Evolutionary conservation across 306 rosid genomes (phyloP).

Genomic region (Rosa rugosa): DNA sequence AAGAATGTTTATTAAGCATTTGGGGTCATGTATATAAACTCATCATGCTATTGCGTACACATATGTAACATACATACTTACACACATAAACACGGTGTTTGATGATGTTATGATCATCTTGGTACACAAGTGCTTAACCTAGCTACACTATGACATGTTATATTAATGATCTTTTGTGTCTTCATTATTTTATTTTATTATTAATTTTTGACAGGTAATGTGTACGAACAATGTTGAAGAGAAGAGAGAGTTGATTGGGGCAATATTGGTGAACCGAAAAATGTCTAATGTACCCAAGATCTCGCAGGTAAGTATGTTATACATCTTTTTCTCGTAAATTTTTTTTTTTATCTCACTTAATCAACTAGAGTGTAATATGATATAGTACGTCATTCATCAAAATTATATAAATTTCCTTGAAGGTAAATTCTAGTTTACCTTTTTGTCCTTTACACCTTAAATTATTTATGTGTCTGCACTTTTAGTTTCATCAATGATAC

Average conservation of each 20-base stretch:
- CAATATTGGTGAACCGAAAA: conserved; percentile 43
- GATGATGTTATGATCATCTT: too few relatives aligned
- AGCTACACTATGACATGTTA: not conserved
- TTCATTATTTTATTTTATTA: not conserved
- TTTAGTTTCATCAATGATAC: too few relatives aligned
- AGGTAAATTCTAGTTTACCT: too few relatives aligned
- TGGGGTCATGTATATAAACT: not conserved
- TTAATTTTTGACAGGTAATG: conserved; percentile 46
- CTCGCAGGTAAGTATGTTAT: conserved; percentile 29
- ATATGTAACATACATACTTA: not conserved
- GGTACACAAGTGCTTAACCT: too few relatives aligned
- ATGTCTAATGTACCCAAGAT: conserved; percentile 51
- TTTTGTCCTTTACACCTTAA: too few relatives aligned
- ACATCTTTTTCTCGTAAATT: too few relatives aligned
- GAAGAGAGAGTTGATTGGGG: conserved; percentile 49
- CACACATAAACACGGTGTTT: not conserved
- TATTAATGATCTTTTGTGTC: not conserved
- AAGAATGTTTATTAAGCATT: too few relatives aligned
- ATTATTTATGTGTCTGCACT: too few relatives aligned
- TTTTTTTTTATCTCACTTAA: too few relatives aligned
- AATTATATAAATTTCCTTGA: too few relatives aligned
- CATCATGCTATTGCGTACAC: not conserved
- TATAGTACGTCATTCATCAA: too few relatives aligned
- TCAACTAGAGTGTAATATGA: too few relatives aligned
- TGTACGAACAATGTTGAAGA: conserved; percentile 42